A percentile compares a stretch with the other conserved stretches of the same genome.
These are phyloP conservation scores for Hypomontagnella submonticulosa DNA, from an alignment of 495 filamentous ascomycete genomes.

Conservation along the genomic window DNA sequence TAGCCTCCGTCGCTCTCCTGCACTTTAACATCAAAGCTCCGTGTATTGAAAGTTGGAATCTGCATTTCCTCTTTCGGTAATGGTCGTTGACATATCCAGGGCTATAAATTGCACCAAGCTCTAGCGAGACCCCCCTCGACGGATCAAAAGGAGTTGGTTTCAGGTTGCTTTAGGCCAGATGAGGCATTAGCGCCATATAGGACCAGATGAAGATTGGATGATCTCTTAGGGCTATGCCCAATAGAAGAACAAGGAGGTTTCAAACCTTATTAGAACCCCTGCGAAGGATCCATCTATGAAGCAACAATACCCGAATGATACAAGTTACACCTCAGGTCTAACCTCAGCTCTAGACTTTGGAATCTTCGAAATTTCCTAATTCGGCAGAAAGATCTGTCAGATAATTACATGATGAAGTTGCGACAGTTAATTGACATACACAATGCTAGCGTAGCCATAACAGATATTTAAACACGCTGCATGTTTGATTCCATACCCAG, in stretches of 20 bases:
- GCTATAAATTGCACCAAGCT: conserved; percentile 11
- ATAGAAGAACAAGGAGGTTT: conserved; percentile 15
- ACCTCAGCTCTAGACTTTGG: conserved; percentile 11
- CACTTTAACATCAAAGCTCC: conserved; percentile 1
- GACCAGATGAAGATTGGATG: conserved; percentile 8
- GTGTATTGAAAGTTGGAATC: conserved; percentile 33
- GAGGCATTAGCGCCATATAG: not conserved
- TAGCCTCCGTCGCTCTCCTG: not conserved
- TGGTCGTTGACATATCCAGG: conserved; percentile 11
- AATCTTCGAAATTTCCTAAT: conserved; percentile 25
- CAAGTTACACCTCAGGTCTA: not conserved
- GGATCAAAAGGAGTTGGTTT: not conserved
- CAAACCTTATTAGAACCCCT: conserved; percentile 5
- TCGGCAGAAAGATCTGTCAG: conserved; percentile 21
- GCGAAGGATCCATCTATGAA: conserved; percentile 18
- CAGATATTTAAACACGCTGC: not conserved
- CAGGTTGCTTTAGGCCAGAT: not conserved
- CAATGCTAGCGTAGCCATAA: not conserved
- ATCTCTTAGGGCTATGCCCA: not conserved
- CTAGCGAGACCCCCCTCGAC: not conserved
- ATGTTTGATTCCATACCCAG: conserved; percentile 2
- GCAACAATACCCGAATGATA: conserved; percentile 12
- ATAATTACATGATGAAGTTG: not conserved
- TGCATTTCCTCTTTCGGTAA: conserved; percentile 28
- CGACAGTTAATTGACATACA: too few relatives aligned